Evolutionary conservation across 2,329 filamentous ascomycete genomes (phyloP).

Genomic region (Talaromyces sp.): DNA sequence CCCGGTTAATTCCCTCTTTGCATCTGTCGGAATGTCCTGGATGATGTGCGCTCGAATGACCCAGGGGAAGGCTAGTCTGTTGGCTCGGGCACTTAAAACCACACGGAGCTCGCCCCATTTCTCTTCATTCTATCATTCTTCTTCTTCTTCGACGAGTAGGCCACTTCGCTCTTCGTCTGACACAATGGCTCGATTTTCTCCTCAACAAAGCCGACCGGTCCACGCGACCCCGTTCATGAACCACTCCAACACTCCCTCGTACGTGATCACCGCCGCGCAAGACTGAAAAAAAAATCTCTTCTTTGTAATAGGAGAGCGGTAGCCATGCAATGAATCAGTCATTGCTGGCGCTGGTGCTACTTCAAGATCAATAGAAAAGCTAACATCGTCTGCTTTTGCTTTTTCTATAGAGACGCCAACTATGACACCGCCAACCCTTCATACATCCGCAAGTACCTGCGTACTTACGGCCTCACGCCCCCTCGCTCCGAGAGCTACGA

Average conservation of each 20-base stretch:
- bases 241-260: constrained; percentile 35
- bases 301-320: no score
- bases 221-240: constrained; percentile 39
- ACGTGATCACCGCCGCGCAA: constrained; percentile 19
- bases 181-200: constrained; percentile 40
- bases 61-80: constrained; percentile 35
- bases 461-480: constrained; percentile 54
- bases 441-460: constrained; percentile 55
- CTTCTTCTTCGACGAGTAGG: constrained; percentile 22
- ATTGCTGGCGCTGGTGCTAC: no score
- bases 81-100: constrained; percentile 39
- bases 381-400: constrained; percentile 5
- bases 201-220: constrained; percentile 39
- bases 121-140: constrained; percentile 23
- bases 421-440: constrained; percentile 54
- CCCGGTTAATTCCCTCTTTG: constrained; percentile 53
- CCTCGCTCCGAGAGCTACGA: constrained; percentile 54
- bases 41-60: constrained; percentile 29
- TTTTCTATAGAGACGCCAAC: constrained; percentile 42
- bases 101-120: constrained; percentile 25
- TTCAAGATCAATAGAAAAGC: no score
- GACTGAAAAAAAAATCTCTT: constrained; percentile 1
- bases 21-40: constrained; percentile 46
- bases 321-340: no score
- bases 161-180: constrained; percentile 28